Evolutionary conservation across 352 stramenopile genomes (phyloP), one percentile per base, ranked within the genome.

Genomic region (Aphanomyces euteiches): DNA sequence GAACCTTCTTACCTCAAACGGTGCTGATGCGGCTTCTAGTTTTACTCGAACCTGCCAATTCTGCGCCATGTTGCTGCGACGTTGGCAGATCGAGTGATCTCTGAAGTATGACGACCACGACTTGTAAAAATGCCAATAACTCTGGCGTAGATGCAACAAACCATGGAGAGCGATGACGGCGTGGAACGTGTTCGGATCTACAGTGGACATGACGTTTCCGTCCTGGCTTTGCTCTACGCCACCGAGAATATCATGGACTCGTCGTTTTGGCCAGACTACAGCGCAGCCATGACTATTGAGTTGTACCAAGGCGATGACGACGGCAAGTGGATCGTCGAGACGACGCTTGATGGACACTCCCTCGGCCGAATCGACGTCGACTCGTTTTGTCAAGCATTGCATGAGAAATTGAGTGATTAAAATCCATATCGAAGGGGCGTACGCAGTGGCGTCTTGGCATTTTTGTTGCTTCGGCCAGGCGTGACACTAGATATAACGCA

Each of bases 181-280:
- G 77, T 64, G 54, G 87, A 88, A 72, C 81, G 77, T 53, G 72
- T 94, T 37, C 69, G 90, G 45, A 73, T 92, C 28, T 95, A 93
- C 78, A 93, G 85, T 58, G 87, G 87, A 39, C 87, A 95, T 68
- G 87, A 95, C 66, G 76, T 93, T 19, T 91, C 85, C 19, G 73
- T 95, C 56, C 75, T 95, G 19, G 84, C 85, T 0, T 72, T 91
- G n/a, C 74, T 95, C n/a, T 82, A 88, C 65, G 82, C 80, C 1
- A 77, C 91, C 19, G 67, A 81, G 57, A 79, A 77, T 8, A 56
- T 78, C 34, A 73, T 77, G 17, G 71, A 79, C 13, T 67, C 54
- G 12, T 92, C 78, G 43, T 67, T 43, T 76, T 95, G 87, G 87
- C 87, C 87, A 1, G 75, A 83, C 8, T 95, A 95, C 69, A 83